Base-by-base conservation (phyloP, 306 rosid genomes). In the Cucumis cinereus region DNA sequence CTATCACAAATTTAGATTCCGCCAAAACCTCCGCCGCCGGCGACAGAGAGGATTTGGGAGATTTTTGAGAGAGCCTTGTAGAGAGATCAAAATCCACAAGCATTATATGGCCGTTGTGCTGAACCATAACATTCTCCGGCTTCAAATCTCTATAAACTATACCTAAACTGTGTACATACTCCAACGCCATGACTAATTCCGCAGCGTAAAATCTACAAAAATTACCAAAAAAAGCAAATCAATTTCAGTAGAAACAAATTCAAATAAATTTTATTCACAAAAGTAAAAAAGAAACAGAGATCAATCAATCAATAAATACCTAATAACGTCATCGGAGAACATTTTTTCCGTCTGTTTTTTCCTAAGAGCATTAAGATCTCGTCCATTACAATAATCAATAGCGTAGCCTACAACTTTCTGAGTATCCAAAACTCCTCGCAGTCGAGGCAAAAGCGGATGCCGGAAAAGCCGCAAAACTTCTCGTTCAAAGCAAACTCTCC, bases 1-100 rank as follows among this genome's bases (percentile, higher is more conserved):
- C 7, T 10, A 7, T 67, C 2, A 11, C 35, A 80, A 10, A 86
- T 69, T 6, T 90, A 61, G 81, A 67, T 62, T 86, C 79, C 12
- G 73, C 3, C 5, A 43, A 12, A 9, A 72, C 30, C 28, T 71
- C 56, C 0, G 50, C 7, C 8, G 16, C 10, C 49, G 28, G 49
- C 47, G 45, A 35, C 7, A 3, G 52, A 10, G 68, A 2, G 0
- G 89, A 71, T 41, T 54, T 79, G 17, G 88, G 81, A 28, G 86
- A 76, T 43, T 45, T 87, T 0, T 82, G 84, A n/a, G 86, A 68
- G 1, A 94, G 83, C 28, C 81, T 86, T 38, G 90, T 86, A 24
- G 98, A 89, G 62, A 94, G 90, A 59, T 94, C 98, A 77, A 91
- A 94, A 87, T 94, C 98, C 8, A 94, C 90, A 14, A 94, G 85